Percentiles rank a stretch among this genome's conserved stretches.
phyloP scores from a whole-genome alignment of 164 flowering plant genomes.

The Sextonia rubra region DNA sequence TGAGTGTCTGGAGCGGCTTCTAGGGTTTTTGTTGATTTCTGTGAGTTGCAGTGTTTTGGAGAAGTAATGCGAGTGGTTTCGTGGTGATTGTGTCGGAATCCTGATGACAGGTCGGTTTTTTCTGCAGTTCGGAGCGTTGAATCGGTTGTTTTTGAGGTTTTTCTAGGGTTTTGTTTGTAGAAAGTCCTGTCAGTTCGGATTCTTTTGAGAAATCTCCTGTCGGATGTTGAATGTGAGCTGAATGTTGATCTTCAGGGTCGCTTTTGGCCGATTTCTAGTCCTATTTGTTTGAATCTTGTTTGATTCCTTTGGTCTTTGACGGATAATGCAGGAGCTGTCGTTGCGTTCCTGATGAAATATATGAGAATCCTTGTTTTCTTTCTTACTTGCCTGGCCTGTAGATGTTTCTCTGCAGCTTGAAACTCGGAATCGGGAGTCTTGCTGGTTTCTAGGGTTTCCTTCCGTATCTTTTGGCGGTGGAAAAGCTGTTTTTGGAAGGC shows the following conservation, averaged over 20 bases:
- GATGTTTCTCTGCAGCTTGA: neutral
- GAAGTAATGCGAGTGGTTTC: neutral
- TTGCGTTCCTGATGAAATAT: neutral
- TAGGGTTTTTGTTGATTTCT: neutral
- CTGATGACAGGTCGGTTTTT: neutral
- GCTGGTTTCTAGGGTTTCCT: neutral
- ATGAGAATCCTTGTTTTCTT: no score
- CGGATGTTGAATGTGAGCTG: neutral
- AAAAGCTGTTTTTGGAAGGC: neutral
- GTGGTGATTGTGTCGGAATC: neutral
- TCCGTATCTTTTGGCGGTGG: neutral
- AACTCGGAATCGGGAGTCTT: neutral
- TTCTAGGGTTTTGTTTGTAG: neutral
- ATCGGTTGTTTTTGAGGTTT: neutral
- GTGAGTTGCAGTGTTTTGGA: neutral
- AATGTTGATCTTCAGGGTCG: neutral
- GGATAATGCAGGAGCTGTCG: neutral
- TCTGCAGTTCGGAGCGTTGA: neutral
- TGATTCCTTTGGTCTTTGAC: constrained; percentile 1
- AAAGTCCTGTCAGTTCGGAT: neutral
- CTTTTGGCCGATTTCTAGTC: constrained; percentile 10
- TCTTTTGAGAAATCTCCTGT: neutral
- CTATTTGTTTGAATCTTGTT: constrained; percentile 5
- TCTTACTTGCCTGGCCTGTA: no score
- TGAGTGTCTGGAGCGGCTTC: neutral